A percentile compares a stretch with the other conserved stretches of the same genome.
Conservation (phyloP, 2,329 filamentous ascomycete genomes). For the Akanthomyces lecanii region DNA sequence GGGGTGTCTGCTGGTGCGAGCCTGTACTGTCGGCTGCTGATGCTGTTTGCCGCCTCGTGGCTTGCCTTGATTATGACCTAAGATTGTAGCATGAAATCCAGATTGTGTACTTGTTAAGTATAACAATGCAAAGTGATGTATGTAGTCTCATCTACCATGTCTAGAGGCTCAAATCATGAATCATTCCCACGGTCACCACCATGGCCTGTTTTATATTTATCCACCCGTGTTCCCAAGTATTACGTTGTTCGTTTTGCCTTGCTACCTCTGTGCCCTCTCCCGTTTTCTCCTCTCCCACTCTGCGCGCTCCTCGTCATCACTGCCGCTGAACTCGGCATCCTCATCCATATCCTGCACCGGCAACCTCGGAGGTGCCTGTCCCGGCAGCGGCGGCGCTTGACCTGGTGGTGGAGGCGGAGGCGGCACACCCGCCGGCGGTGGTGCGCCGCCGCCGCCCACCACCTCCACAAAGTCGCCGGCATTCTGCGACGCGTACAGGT, state of each 20-base stretch:
- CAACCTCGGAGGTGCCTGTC: slow-evolving; percentile 16
- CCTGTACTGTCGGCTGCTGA: background rate
- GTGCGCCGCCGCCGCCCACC: slow-evolving; percentile 13
- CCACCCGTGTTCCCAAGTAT: background rate
- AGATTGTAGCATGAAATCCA: slow-evolving; percentile 1
- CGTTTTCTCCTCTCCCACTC: slow-evolving; percentile 54
- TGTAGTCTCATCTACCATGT: slow-evolving; percentile 2
- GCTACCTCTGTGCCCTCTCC: slow-evolving; percentile 32
- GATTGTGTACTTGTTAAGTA: background rate
- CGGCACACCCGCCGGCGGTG: slow-evolving; percentile 11
- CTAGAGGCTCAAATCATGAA: slow-evolving; percentile 3
- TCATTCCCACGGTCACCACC: background rate
- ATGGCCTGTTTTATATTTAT: background rate
- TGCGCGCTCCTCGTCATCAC: slow-evolving; percentile 60
- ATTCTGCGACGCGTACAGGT: too few relatives aligned
- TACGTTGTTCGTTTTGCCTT: background rate
- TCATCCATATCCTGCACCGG: slow-evolving; percentile 41
- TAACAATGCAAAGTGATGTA: background rate
- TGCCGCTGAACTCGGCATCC: slow-evolving; percentile 59
- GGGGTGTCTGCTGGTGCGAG: too few relatives aligned
- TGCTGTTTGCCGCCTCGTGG: background rate
- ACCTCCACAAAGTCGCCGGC: too few relatives aligned
- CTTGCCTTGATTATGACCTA: slow-evolving; percentile 6
- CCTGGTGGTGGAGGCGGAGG: slow-evolving; percentile 19
- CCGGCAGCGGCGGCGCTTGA: slow-evolving; percentile 21